Evolutionary conservation across 2,329 filamentous ascomycete species (phyloP), one percentile per base, ranked within the genome.

Genomic region (Chrysosporium keratinophilum): DNA sequence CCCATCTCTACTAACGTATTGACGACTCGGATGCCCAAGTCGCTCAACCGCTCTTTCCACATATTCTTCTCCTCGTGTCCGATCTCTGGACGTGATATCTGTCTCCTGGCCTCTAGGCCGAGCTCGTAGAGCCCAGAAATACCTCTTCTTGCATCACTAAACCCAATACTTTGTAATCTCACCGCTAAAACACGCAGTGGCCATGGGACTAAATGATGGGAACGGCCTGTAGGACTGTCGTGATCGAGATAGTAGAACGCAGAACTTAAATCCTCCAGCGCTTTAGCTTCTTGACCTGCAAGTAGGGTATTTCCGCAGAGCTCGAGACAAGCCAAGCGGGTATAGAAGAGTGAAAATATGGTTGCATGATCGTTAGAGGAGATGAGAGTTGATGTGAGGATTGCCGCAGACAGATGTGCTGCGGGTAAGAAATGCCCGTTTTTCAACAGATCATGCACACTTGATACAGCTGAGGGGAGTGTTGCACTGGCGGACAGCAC

Each of bases 41-140:
- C 89, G 1, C 76, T 72, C 0, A 97, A 75, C 23, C 91, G 73
- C 0, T 71, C 70, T 59, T 80, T 82, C 91, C 91, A 97, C 5
- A 85, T 61, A 58, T 77, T 74, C 14, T 76, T 72, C 19, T 80
- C 79, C 0, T 81, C 75, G 49, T 78, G 74, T 9, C 78, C 76
- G 39, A 68, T 65, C 11, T 66, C 71, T 0, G 80, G 76, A 33
- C 71, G 74, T 15, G 73, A 69, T 4, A 87, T 73, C 54, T 78
- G 77, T 1, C 74, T 72, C 15, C 89, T 77, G 1, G 87, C 88
- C 67, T 95, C 88, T 7, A 86, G 72, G 0, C 84, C 89, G 1
- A 97, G 77, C 58, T 95, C 89, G 65, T 95, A 95, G 66, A 95
- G 88, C 43, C 86, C 87, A 77, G 93, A 91, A 54, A 98, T 84